These are phyloP conservation scores for Phlebopus sp. DNA, from an alignment of 1,284 basidiomycete genomes.

Conservation along the genomic window DNA sequence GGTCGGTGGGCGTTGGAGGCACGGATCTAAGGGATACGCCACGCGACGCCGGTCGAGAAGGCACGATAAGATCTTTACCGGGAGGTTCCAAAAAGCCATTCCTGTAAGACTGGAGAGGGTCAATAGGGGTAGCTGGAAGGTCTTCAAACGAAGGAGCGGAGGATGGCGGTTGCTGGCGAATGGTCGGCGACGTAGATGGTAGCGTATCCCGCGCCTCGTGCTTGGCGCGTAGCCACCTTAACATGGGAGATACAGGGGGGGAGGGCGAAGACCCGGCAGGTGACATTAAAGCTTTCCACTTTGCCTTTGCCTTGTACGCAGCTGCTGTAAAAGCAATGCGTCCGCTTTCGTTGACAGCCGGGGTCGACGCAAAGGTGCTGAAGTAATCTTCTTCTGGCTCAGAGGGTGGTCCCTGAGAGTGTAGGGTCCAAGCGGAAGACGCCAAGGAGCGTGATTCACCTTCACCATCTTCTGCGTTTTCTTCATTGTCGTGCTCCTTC, in stretches of 20 bases:
- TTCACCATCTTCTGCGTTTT: constrained; percentile 39
- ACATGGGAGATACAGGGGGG: constrained; percentile 32
- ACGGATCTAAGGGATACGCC: constrained; percentile 33
- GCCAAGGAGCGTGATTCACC: constrained; percentile 50
- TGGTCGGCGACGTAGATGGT: constrained; percentile 22
- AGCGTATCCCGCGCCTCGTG: constrained; percentile 13
- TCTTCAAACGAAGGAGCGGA: constrained; percentile 24
- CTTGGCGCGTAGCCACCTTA: constrained; percentile 31
- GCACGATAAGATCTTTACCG: constrained; percentile 28
- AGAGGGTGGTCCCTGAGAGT: constrained; percentile 39
- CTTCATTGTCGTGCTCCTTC: constrained; percentile 37
- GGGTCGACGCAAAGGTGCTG: constrained; percentile 22
- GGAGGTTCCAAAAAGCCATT: constrained; percentile 22
- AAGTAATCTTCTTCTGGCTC: constrained; percentile 44
- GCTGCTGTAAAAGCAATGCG: constrained; percentile 43
- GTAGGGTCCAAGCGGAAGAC: constrained; percentile 50
- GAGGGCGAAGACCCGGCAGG: constrained; percentile 29
- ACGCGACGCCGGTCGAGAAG: constrained; percentile 40
- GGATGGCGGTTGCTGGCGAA: constrained; percentile 26
- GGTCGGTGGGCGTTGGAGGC: constrained; percentile 37
- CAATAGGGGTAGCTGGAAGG: constrained; percentile 22
- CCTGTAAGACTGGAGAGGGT: constrained; percentile 8
- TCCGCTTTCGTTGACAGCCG: constrained; percentile 29
- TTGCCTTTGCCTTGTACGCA: constrained; percentile 58
- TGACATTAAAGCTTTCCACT: constrained; percentile 51